Percentiles rank a stretch among this genome's conserved stretches.
phyloP scores from a whole-genome alignment of 768 basidiomycete species.

The Kwoniella sp. region DNA sequence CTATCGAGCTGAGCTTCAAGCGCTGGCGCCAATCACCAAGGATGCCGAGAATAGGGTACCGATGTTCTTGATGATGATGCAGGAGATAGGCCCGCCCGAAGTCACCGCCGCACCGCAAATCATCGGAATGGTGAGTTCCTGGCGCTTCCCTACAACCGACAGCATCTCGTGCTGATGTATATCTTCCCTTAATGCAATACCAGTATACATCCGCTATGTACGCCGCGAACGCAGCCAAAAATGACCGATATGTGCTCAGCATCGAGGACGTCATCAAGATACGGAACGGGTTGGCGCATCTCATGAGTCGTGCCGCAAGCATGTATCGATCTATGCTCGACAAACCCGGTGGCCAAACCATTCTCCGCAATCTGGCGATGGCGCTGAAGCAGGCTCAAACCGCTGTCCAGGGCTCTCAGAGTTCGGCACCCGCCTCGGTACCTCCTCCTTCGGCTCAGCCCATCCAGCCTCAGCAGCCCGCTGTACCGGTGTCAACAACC shows the following conservation, averaged over 20 bases:
- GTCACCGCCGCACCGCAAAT: constrained; percentile 16
- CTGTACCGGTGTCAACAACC: background rate
- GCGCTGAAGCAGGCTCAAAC: constrained; percentile 12
- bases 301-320: constrained; percentile 13
- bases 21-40: constrained; percentile 20
- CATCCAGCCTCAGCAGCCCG: background rate
- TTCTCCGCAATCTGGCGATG: constrained; percentile 1
- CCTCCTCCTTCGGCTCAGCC: background rate
- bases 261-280: constrained; percentile 16
- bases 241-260: constrained; percentile 19
- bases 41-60: constrained; percentile 30
- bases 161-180: too few relatives aligned
- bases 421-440: background rate
- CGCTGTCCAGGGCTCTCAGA: background rate
- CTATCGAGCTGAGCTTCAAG: constrained; percentile 22
- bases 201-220: constrained; percentile 23
- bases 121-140: constrained; percentile 15
- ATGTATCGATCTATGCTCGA: constrained; percentile 14
- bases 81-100: constrained; percentile 23
- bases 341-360: constrained; percentile 12
- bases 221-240: constrained; percentile 10
- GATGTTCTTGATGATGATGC: constrained; percentile 34
- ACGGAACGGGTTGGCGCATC: constrained; percentile 2
- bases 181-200: background rate
- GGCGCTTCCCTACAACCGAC: background rate